A percentile compares a stretch with the other conserved stretches of the same genome.
These are phyloP conservation scores for Coemansia sp. DNA, from an alignment of 192 early-diverging fungal genomes.

Conservation along the genomic window DNA sequence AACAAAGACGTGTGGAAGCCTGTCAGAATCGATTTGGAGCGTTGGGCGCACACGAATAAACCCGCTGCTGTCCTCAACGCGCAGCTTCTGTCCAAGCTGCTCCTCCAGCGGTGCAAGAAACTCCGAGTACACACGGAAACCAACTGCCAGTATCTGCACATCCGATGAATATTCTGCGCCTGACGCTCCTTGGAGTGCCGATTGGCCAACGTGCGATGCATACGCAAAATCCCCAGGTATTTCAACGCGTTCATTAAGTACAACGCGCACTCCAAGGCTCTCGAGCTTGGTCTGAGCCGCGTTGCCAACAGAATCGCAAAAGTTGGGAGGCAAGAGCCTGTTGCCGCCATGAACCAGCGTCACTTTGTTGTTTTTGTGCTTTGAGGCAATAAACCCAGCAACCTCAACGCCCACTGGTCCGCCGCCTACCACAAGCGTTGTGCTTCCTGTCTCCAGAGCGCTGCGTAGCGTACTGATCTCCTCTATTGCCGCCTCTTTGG, in stretches of 20 bases:
- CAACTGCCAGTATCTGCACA: slow-evolving; percentile 57
- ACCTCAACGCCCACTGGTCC: slow-evolving; percentile 64
- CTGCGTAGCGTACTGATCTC: slow-evolving; percentile 37
- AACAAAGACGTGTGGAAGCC: slow-evolving; percentile 59
- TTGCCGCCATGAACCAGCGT: slow-evolving; percentile 55
- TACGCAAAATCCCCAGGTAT: slow-evolving; percentile 34
- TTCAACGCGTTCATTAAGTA: slow-evolving; percentile 56
- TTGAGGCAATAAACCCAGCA: slow-evolving; percentile 57
- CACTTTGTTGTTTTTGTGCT: slow-evolving; percentile 49
- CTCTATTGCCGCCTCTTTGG: slow-evolving; percentile 39
- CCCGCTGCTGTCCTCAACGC: slow-evolving; percentile 9
- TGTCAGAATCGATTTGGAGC: slow-evolving; percentile 48
- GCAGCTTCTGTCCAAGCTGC: slow-evolving; percentile 25
- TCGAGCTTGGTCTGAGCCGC: slow-evolving; percentile 44
- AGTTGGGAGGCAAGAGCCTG: slow-evolving; percentile 54
- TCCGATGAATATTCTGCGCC: slow-evolving; percentile 59
- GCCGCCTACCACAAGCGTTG: slow-evolving; percentile 62
- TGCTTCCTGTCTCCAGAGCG: slow-evolving; percentile 43
- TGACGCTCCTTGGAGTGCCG: slow-evolving; percentile 41
- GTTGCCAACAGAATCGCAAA: slow-evolving; percentile 46
- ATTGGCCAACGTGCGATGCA: slow-evolving; percentile 18
- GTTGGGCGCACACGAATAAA: slow-evolving; percentile 58
- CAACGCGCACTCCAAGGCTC: slow-evolving; percentile 54
- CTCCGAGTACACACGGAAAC: slow-evolving; percentile 52
- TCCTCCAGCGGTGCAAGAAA: slow-evolving; percentile 51